Base-by-base conservation (phyloP, 2,329 filamentous ascomycete genomes). In the Epichloe scottii region DNA sequence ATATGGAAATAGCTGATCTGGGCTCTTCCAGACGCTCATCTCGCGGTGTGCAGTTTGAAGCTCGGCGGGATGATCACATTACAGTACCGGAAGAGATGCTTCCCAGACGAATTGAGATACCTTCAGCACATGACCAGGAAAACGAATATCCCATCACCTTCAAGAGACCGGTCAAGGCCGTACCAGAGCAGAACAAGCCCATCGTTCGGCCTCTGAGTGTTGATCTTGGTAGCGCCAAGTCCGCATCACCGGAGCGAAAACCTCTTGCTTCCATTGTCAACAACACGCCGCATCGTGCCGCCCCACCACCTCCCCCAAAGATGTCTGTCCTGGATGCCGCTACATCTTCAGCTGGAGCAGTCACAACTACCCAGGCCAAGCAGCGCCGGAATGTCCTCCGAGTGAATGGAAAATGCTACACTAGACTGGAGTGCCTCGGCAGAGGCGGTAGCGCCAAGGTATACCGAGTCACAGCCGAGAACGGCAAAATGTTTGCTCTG, bases 241-340 rank as follows among this genome's bases (percentile, higher is more conserved):
- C 70, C 37, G 62, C 60, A 3, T 79, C 78, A 2, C 77, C 79
- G 0, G 78, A 80, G 42, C 68, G 80, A 55, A 79, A 76, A 51
- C 75, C 76, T 2, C 63, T 84, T 30, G 69, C 74, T 11, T 62
- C 71, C 1, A 71, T 81, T 39, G 77, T 69, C 56, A 73, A 76
- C 51, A 84, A 82, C 57, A 95, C 89, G 4, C 89, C 89, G 11
- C 85, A 81, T 60, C 76, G 89, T 58, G 78, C 85, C 21, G 88
- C 88, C 1, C 85, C 84, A 0, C 84, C 81, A 0, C 91, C 91
- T 3, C 89, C 89, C 7, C 91, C 93, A 1, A 97, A 96, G 67
- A 97, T 97, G 91, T 93, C 87, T 1, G 85, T 95, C 7, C 71
- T 96, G n/a, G 89, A 97, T 58, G 85, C 90, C 3, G 91, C 89